Base-by-base conservation (phyloP, 2,329 filamentous ascomycete species). In the Magnaporthiopsis poae region DNA sequence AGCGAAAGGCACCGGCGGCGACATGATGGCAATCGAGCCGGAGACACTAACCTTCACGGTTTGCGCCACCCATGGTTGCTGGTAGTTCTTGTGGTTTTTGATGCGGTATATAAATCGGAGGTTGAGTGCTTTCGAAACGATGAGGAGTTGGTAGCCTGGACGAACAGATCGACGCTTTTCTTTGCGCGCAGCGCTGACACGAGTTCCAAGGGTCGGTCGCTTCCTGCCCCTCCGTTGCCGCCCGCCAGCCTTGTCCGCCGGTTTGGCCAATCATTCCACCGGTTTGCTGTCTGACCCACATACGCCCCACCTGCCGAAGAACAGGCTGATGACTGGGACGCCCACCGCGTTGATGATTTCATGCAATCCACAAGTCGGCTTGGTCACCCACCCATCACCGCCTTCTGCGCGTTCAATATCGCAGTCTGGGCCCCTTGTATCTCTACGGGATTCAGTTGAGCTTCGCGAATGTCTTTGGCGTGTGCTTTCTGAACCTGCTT, bases 11-110 rank as follows among this genome's bases (percentile, higher is more conserved):
- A 52, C 39, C 15, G 46, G n/a, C 46, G 21, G 46, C 46, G n/a
- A 25, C 46, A 8, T 56, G 46, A 5, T 21, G 21, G 46, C 21
- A 56, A 56, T 56, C 46, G 21, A 56, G 5, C 18, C 2, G 39
- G 15, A 25, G 46, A 25, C 46, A 56, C 79, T 60, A 74, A 87
- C 87, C 87, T 81, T 88, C 86, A 84, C 87, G 85, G 77, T 85
- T 84, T 75, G 80, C 78, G 71, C 87, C 87, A 80, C 87, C 87
- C 87, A 90, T 90, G 70, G 71, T 82, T 71, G 62, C 61, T 61
- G 35, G 39, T 21, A 8, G n/a, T 56, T 56, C 46, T 2, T 56
- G 46, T 56, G 46, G 1, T 13, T 25, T 56, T 21, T 5, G 46
- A 56, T n/a, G 18, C 21, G 46, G 46, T 56, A 52, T n/a, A 25